Conservation (phyloP, 805 yeast species). For the Wickerhamia fluorescens region DNA sequence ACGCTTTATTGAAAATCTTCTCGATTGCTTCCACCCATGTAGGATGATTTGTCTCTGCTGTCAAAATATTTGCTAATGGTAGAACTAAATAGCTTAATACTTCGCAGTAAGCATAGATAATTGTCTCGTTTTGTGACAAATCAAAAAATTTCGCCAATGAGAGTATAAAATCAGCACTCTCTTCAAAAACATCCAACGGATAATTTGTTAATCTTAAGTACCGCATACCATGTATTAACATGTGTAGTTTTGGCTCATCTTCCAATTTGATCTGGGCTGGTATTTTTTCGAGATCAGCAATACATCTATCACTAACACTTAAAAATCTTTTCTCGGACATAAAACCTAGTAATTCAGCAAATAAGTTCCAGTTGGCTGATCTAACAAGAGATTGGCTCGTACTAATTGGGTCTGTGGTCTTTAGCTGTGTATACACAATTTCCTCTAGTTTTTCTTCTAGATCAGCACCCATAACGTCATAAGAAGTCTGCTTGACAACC, state of each 20-base stretch:
- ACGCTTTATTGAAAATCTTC: conserved; percentile 47
- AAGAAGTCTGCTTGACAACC: conserved; percentile 80
- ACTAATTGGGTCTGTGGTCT: conserved; percentile 79
- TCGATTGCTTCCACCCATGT: conserved; percentile 83
- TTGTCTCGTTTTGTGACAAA: conserved; percentile 54
- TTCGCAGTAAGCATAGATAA: conserved; percentile 76
- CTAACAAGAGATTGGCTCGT: conserved; percentile 57
- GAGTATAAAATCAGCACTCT: conserved; percentile 82
- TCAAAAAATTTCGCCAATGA: conserved; percentile 80
- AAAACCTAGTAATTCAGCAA: conserved; percentile 82
- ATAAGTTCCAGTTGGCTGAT: conserved; percentile 88
- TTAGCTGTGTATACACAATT: conserved; percentile 82
- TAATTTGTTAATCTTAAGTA: conserved; percentile 70
- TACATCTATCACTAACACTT: conserved; percentile 87
- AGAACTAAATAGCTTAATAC: conserved; percentile 68
- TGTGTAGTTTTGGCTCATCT: conserved; percentile 52
- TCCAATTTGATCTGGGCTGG: conserved; percentile 37
- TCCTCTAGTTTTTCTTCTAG: conserved; percentile 82
- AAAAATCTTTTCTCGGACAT: conserved; percentile 82
- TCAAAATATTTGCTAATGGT: conserved; percentile 76
- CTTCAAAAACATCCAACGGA: conserved; percentile 88
- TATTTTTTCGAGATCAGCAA: conserved; percentile 83
- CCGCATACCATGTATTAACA: conserved; percentile 88
- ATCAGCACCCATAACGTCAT: conserved; percentile 68
- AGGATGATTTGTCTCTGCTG: conserved; percentile 96